Conservation (phyloP, 2,329 filamentous ascomycete genomes). For the Colletotrichum falcatum region DNA sequence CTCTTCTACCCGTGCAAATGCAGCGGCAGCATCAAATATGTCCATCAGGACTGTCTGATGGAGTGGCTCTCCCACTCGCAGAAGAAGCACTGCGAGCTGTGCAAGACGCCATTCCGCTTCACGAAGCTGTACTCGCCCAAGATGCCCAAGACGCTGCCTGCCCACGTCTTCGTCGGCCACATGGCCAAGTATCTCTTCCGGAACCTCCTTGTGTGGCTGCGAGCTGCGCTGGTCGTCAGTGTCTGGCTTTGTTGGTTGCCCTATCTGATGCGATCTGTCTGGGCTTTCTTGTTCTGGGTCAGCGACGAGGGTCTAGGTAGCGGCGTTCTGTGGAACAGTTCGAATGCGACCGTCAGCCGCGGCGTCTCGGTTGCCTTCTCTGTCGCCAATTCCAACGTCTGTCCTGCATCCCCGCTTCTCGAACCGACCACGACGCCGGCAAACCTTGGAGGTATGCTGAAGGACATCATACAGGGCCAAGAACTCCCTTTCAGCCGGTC, state of each 20-base stretch:
- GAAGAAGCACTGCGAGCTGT: constrained; percentile 99
- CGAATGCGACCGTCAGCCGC: constrained; percentile 34
- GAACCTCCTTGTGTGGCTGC: constrained; percentile 81
- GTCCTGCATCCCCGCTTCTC: constrained; percentile 52
- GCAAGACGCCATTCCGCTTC: constrained; percentile 98
- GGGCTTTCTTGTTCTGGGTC: constrained; percentile 95
- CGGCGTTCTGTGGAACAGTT: constrained; percentile 42
- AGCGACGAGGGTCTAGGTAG: constrained; percentile 78
- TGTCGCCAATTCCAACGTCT: constrained; percentile 46
- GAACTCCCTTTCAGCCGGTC: constrained; percentile 47
- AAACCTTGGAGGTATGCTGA: constrained; percentile 50
- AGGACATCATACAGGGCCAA: constrained; percentile 47
- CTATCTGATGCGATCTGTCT: constrained; percentile 90
- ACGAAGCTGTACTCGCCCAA: constrained; percentile 96
- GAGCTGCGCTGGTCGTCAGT: constrained; percentile 80
- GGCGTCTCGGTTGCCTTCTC: constrained; percentile 35
- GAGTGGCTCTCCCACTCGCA: constrained; percentile 99
- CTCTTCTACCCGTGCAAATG: constrained; percentile 99
- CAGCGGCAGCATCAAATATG: constrained; percentile 97
- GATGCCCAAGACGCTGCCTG: constrained; percentile 89
- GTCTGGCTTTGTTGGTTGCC: constrained; percentile 93
- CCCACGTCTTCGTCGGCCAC: constrained; percentile 83
- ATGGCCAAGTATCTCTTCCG: constrained; percentile 78
- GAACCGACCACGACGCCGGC: constrained; percentile 45
- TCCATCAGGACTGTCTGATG: constrained; percentile 98